Evolutionary conservation across 139 green algal species (phyloP).

Genomic region (Ostreobium quekettii): DNA sequence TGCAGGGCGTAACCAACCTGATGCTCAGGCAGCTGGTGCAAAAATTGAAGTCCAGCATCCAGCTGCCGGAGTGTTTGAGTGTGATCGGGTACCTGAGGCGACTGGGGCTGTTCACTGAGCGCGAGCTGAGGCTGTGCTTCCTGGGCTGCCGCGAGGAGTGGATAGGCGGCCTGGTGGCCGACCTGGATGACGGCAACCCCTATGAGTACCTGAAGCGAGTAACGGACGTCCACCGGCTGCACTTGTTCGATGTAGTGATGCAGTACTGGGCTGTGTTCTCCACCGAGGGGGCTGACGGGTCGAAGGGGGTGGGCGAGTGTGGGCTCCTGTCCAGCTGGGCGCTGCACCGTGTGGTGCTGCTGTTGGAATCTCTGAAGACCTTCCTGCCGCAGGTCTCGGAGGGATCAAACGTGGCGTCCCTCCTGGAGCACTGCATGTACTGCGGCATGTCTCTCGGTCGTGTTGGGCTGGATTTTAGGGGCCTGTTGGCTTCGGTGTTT

Average conservation of each 20-base stretch:
- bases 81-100: slow-evolving; percentile 88
- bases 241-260: slow-evolving; percentile 98
- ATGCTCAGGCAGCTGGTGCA: slow-evolving; percentile 82
- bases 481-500: slow-evolving; percentile 80
- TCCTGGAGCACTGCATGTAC: slow-evolving; percentile 96
- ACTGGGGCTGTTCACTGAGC: slow-evolving; percentile 70
- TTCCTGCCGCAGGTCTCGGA: slow-evolving; percentile 57
- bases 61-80: slow-evolving; percentile 88
- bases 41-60: slow-evolving; percentile 60
- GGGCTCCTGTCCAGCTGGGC: slow-evolving; percentile 69
- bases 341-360: slow-evolving; percentile 55
- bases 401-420: slow-evolving; percentile 64
- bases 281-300: neutral
- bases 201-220: slow-evolving; percentile 86
- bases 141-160: slow-evolving; percentile 56
- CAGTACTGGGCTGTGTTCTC: slow-evolving; percentile 96
- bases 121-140: slow-evolving; percentile 77
- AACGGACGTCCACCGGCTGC: slow-evolving; percentile 89
- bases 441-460: slow-evolving; percentile 79
- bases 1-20: slow-evolving; percentile 32
- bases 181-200: slow-evolving; percentile 59
- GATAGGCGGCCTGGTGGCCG: slow-evolving; percentile 57
- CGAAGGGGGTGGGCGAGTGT: slow-evolving; percentile 29
- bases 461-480: slow-evolving; percentile 90
- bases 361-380: slow-evolving; percentile 43